Conservation (phyloP, 2,329 filamentous ascomycete genomes). For the Talaromyces sp. region DNA sequence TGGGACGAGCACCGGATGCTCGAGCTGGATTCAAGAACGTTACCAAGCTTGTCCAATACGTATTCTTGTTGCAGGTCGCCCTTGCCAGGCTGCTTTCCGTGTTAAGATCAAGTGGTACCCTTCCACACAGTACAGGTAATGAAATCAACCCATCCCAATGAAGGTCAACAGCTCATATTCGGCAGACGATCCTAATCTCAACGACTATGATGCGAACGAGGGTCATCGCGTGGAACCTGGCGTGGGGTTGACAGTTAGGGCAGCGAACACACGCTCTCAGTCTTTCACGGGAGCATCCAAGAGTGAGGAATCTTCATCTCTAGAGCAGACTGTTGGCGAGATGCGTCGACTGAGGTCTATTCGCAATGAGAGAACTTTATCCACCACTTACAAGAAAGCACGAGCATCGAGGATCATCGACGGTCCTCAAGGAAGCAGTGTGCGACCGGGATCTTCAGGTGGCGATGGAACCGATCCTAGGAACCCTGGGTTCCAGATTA, state of each 20-base stretch:
- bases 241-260: neutral
- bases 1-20: conserved; percentile 53
- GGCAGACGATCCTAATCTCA: conserved; percentile 65
- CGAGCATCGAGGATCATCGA: conserved; percentile 91
- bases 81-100: conserved; percentile 86
- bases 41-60: conserved; percentile 87
- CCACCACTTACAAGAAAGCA: conserved; percentile 86
- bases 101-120: conserved; percentile 73
- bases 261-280: conserved; percentile 59
- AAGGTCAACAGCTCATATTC: conserved; percentile 5
- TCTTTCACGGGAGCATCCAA: conserved; percentile 64
- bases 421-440: conserved; percentile 67
- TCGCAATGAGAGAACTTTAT: conserved; percentile 88
- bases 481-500: conserved; percentile 67
- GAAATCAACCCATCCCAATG: neutral
- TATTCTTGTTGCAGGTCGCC: conserved; percentile 87
- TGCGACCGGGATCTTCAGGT: conserved; percentile 69
- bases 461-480: conserved; percentile 53
- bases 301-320: conserved; percentile 65
- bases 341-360: conserved; percentile 89
- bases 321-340: conserved; percentile 94
- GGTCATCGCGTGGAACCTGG: conserved; percentile 49
- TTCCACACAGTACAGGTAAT: conserved; percentile 66
- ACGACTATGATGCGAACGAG: conserved; percentile 64
- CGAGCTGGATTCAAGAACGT: conserved; percentile 67